Percentiles rank a stretch among this genome's conserved stretches.
These are phyloP conservation scores for Serendipita vermifera DNA, from an alignment of 768 basidiomycete genomes.

Conservation along the genomic window DNA sequence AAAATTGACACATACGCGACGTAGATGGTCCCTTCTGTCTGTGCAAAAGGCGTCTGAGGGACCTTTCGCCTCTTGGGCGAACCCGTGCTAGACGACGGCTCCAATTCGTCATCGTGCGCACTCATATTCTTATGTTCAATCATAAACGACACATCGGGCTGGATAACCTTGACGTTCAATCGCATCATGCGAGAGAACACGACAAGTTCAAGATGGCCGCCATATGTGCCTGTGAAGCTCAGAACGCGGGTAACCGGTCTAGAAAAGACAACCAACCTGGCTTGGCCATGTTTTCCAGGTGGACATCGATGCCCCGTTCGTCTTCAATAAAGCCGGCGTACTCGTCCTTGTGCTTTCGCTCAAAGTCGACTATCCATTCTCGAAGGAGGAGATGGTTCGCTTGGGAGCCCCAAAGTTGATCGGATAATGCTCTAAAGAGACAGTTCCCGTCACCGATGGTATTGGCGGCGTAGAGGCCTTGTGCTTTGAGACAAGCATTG, in stretches of 20 bases:
- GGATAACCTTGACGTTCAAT: slow-evolving; percentile 80
- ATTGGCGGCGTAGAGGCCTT: slow-evolving; percentile 77
- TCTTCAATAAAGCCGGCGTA: slow-evolving; percentile 84
- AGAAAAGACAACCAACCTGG: slow-evolving; percentile 37
- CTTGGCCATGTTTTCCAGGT: slow-evolving; percentile 67
- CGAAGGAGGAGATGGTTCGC: slow-evolving; percentile 56
- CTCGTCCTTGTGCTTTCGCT: slow-evolving; percentile 49
- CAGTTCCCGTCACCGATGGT: slow-evolving; percentile 89
- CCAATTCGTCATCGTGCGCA: slow-evolving; percentile 6
- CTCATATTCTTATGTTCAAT: slow-evolving; percentile 36
- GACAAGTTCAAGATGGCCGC: slow-evolving; percentile 86
- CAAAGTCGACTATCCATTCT: slow-evolving; percentile 71
- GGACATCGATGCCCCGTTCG: slow-evolving; percentile 60
- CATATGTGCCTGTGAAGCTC: slow-evolving; percentile 55
- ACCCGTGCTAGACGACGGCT: background rate
- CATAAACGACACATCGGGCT: slow-evolving; percentile 82
- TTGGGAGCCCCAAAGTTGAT: slow-evolving; percentile 72
- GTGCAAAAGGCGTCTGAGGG: slow-evolving; percentile 9
- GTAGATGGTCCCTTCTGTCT: slow-evolving; percentile 42
- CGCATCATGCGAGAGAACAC: slow-evolving; percentile 74
- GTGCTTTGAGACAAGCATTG: slow-evolving; percentile 54
- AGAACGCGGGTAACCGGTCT: slow-evolving; percentile 10
- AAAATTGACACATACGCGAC: slow-evolving; percentile 53
- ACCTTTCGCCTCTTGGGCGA: background rate
- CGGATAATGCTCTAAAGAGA: slow-evolving; percentile 79